These are phyloP conservation scores for Vitis hybrid DNA, from an alignment of 177 flowering plant species.

Conservation along the genomic window DNA sequence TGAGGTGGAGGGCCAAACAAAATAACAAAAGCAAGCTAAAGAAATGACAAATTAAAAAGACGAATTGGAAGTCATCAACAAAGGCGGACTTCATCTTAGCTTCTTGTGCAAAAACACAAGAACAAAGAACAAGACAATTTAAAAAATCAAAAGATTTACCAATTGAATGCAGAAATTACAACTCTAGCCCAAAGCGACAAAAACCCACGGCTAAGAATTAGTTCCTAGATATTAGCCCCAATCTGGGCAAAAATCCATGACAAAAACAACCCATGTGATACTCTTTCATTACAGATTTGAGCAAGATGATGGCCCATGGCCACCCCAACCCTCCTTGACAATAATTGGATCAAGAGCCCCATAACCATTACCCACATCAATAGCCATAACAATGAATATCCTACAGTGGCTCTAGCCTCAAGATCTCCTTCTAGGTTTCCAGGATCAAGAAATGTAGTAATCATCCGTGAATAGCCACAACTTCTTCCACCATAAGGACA, in stretches of 20 bases:
- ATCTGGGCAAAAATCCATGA: conserved; percentile 65
- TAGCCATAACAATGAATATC: conserved; percentile 70
- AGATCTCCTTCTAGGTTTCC: conserved; percentile 72
- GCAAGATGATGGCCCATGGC: conserved; percentile 71
- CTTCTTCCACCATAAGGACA: conserved; percentile 70
- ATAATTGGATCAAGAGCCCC: conserved; percentile 61
- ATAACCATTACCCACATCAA: conserved; percentile 66
- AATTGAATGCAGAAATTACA: too few relatives aligned
- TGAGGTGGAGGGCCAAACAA: too few relatives aligned
- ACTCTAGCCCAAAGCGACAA: too few relatives aligned
- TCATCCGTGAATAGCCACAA: conserved; percentile 68
- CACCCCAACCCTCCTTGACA: conserved; percentile 65
- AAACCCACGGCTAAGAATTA: conserved; percentile 43
- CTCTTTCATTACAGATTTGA: conserved; percentile 38
- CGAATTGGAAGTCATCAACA: too few relatives aligned
- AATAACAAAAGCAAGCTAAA: too few relatives aligned
- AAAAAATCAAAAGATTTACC: too few relatives aligned
- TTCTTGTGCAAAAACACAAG: too few relatives aligned
- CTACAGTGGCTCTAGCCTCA: conserved; percentile 69
- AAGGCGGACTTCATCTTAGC: too few relatives aligned
- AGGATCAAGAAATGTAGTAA: conserved; percentile 69
- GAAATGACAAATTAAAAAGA: too few relatives aligned
- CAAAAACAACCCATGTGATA: conserved; percentile 36
- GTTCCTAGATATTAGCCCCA: conserved; percentile 73
- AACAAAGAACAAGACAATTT: too few relatives aligned